Evolutionary conservation across 2,329 filamentous ascomycete genomes (phyloP).

Genomic region (Fusarium begoniae): DNA sequence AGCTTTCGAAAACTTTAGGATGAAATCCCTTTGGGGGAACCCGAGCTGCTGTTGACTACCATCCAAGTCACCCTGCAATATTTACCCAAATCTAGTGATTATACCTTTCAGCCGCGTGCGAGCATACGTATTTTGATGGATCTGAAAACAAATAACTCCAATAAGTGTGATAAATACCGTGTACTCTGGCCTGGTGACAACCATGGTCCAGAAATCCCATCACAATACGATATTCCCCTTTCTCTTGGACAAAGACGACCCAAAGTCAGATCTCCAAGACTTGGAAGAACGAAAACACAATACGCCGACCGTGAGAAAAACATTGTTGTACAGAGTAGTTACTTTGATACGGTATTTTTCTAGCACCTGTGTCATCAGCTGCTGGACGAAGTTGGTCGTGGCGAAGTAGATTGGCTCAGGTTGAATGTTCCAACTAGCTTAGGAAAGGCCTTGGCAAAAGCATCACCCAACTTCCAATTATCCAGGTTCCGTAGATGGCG

Average conservation of each 20-base stretch:
- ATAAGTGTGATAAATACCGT: background rate
- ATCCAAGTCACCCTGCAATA: background rate
- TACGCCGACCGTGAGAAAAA: background rate
- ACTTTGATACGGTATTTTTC: too few species aligned
- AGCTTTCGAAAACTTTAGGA: background rate
- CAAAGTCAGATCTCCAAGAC: background rate
- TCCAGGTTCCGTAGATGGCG: conserved; percentile 76
- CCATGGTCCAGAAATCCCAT: background rate
- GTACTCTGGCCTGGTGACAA: background rate
- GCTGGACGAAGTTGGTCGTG: conserved; percentile 26
- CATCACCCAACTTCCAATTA: conserved; percentile 83
- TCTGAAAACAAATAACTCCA: background rate
- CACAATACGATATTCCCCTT: background rate
- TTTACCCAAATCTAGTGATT: background rate
- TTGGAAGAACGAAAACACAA: background rate
- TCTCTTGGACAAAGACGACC: background rate
- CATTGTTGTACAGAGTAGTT: background rate
- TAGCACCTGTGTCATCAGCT: conserved; percentile 14
- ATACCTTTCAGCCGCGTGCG: background rate
- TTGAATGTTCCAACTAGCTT: conserved; percentile 46
- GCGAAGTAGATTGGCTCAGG: conserved; percentile 31
- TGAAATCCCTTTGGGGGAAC: background rate
- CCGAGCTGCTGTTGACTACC: background rate
- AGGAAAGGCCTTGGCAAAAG: conserved; percentile 74
- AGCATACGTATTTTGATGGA: background rate